Conservation (phyloP, 805 yeast genomes). For the Cyberlindnera veronae region DNA sequence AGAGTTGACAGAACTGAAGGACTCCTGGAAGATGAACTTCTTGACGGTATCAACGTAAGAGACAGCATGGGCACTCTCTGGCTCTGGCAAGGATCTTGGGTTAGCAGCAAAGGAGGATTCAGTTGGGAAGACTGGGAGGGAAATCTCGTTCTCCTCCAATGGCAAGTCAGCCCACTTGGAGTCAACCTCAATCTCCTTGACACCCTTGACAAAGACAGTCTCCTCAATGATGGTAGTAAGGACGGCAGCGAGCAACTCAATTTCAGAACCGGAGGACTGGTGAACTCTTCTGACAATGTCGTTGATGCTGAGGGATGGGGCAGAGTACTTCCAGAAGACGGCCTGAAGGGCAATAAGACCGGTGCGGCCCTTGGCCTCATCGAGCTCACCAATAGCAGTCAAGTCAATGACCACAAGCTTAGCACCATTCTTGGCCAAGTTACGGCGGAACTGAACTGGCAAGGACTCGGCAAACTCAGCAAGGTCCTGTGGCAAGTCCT, state of each 20-base stretch:
- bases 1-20: slow-evolving; percentile 51
- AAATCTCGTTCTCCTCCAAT: slow-evolving; percentile 33
- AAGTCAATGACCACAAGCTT: slow-evolving; percentile 58
- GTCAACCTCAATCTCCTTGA: slow-evolving; percentile 34
- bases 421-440: slow-evolving; percentile 49
- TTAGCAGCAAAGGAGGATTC: slow-evolving; percentile 67
- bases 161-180: slow-evolving; percentile 27
- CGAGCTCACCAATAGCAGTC: slow-evolving; percentile 59
- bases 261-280: slow-evolving; percentile 77
- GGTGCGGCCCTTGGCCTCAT: slow-evolving; percentile 73
- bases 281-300: slow-evolving; percentile 73
- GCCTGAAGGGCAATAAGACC: slow-evolving; percentile 71
- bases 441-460: slow-evolving; percentile 49
- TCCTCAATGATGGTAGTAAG: slow-evolving; percentile 62
- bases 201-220: slow-evolving; percentile 40
- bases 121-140: slow-evolving; percentile 50
- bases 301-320: slow-evolving; percentile 54
- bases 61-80: slow-evolving; percentile 39
- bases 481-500: slow-evolving; percentile 35
- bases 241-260: slow-evolving; percentile 73
- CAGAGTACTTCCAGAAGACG: slow-evolving; percentile 72
- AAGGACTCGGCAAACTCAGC: slow-evolving; percentile 49
- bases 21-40: slow-evolving; percentile 77
- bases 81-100: slow-evolving; percentile 43
- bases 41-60: slow-evolving; percentile 55